Evolutionary conservation across 345 rosid genomes (phyloP), one percentile per base, ranked within the genome.

Genomic region (Brassica nigra): DNA sequence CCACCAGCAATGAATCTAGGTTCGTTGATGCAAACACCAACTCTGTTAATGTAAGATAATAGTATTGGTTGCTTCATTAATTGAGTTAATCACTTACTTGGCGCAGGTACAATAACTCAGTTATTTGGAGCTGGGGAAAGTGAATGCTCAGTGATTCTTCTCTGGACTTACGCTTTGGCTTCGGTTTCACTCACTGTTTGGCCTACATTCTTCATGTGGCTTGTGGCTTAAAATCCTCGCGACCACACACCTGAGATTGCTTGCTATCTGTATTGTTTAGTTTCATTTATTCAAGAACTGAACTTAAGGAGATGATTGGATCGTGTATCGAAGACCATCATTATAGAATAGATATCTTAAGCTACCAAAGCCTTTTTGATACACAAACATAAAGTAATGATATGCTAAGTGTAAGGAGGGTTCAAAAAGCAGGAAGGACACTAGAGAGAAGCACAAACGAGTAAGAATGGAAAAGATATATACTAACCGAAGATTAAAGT

Each of bases 1-100:
- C 96, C 96, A 11, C 96, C 96, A 14, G 96, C 93, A 0, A 89
- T 91, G 94, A 91, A 84, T 80, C 76, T 91, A 68, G 92, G 97
- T 88, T 58, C 8, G 66, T 71, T 80, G n/a, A 59, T 69, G 3
- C 64, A 61, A 61, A 47, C 47, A 27, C 14, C 4, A 61, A 4
- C 3, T n/a, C 18, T 52, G 2, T 49, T n/a, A 52, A n/a, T 1
- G 8, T 52, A 0, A 52, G 57, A 47, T 2, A 14, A 47, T 12
- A 47, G 55, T 47, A 47, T 12, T 47, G 16, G 58, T 52, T 52
- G 8, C 10, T 36, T 18, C 0, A 7, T 6, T 27, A 52, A 44
- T 55, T 62, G 34, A 8, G 1, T 4, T 29, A 18, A n/a, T 28
- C 54, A 54, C 14, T 49, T 49, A 23, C 6, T 59, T 11, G 14